phyloP scores from a whole-genome alignment of 108 stramenopile genomes.

The Cyclotella baltica region DNA sequence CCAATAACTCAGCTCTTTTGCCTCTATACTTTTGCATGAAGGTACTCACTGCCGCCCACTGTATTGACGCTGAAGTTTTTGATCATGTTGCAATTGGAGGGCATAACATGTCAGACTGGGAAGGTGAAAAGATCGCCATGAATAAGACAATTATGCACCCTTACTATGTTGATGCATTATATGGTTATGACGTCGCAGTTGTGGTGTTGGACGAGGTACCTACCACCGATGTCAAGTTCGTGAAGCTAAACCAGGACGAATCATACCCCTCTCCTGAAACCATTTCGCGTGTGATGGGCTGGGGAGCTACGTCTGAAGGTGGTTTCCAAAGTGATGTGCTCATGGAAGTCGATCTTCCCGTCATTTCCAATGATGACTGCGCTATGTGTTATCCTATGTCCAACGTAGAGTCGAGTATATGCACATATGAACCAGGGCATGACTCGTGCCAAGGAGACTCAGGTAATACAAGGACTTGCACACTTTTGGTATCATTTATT shows the following conservation, averaged over 20 bases:
- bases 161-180: not conserved
- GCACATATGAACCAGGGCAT: not conserved
- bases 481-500: not conserved
- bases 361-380: not conserved
- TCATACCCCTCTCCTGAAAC: not conserved
- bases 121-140: constrained; percentile 3
- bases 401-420: not conserved
- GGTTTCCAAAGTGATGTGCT: not conserved
- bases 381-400: not conserved
- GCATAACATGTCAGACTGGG: not conserved
- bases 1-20: no score
- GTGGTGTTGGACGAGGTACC: not conserved
- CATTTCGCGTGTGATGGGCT: not conserved
- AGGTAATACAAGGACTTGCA: not conserved
- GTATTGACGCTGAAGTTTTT: not conserved
- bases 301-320: not conserved
- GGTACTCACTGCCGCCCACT: constrained; percentile 1
- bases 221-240: not conserved
- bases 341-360: not conserved
- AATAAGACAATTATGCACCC: not conserved
- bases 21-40: no score
- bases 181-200: not conserved
- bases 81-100: not conserved
- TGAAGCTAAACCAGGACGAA: not conserved
- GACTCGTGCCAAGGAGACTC: not conserved